Evolutionary conservation across 2,329 filamentous ascomycete genomes (phyloP).

Genomic region (Aureobasidium sp.): DNA sequence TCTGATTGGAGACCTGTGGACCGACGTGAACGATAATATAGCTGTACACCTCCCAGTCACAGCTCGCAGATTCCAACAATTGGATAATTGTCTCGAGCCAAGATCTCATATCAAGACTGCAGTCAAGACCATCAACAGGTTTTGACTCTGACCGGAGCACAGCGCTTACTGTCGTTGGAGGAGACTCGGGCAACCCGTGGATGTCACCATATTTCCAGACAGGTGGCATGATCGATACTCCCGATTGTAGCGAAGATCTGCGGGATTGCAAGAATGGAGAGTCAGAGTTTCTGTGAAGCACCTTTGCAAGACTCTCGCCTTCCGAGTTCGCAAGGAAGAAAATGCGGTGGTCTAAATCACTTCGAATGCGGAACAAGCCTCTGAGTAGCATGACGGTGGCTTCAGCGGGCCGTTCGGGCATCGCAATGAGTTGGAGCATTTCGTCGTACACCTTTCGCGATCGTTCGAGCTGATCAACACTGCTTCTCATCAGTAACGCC

Average conservation of each 20-base stretch:
- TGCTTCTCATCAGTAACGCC: constrained; percentile 16
- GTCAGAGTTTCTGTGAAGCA: constrained; percentile 38
- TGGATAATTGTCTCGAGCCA: constrained; percentile 18
- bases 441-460: constrained; percentile 22
- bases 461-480: constrained; percentile 11
- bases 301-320: constrained; percentile 63
- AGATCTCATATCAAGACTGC: constrained; percentile 13
- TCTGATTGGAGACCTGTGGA: constrained; percentile 82
- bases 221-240: constrained; percentile 24
- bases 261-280: constrained; percentile 4
- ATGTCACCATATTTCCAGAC: constrained; percentile 53
- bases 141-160: constrained; percentile 40
- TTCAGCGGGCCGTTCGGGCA: constrained; percentile 27
- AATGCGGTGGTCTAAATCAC: constrained; percentile 71
- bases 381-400: constrained; percentile 24
- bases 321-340: constrained; percentile 66
- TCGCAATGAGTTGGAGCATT: constrained; percentile 23
- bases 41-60: constrained; percentile 78
- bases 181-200: constrained; percentile 48
- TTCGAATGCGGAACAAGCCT: constrained; percentile 67
- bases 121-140: not conserved
- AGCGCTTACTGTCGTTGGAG: constrained; percentile 42
- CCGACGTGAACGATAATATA: constrained; percentile 81
- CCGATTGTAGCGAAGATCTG: constrained; percentile 14
- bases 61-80: constrained; percentile 15